These are phyloP conservation scores for Ampelomyces quisqualis DNA, from an alignment of 2,329 filamentous ascomycete species.

Conservation along the genomic window DNA sequence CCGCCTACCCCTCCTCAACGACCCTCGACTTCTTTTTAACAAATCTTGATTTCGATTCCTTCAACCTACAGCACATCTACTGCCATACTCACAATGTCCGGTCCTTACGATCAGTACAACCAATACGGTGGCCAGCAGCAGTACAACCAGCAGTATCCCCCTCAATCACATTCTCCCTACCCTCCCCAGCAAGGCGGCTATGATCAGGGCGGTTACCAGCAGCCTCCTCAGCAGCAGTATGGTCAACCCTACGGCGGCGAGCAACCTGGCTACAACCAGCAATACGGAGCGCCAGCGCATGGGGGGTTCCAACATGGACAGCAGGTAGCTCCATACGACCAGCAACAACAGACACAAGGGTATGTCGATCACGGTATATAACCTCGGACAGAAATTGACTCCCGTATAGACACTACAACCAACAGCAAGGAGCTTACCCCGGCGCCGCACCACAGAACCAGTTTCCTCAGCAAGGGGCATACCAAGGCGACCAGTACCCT, in stretches of 20 bases:
- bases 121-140: constrained; percentile 41
- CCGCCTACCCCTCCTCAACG: constrained; percentile 12
- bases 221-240: constrained; percentile 38
- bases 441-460: constrained; percentile 37
- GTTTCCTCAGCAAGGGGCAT: constrained; percentile 47
- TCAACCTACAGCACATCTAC: not conserved
- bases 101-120: constrained; percentile 53
- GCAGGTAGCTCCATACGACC: constrained; percentile 34
- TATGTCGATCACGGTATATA: constrained; percentile 13
- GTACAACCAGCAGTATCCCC: constrained; percentile 37
- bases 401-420: constrained; percentile 21
- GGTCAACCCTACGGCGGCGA: constrained; percentile 38
- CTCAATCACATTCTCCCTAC: constrained; percentile 34
- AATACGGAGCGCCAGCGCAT: constrained; percentile 51
- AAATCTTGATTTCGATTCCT: not conserved
- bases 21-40: constrained; percentile 11
- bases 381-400: not conserved
- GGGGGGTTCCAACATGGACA: constrained; percentile 55
- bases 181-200: constrained; percentile 33
- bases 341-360: constrained; percentile 40
- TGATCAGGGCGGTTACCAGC: constrained; percentile 35
- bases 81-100: constrained; percentile 51
- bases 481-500: constrained; percentile 42
- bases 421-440: constrained; percentile 34
- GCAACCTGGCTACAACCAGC: constrained; percentile 32